phyloP scores from a whole-genome alignment of 208 protist species.

The Novymonas esmeraldas region DNA sequence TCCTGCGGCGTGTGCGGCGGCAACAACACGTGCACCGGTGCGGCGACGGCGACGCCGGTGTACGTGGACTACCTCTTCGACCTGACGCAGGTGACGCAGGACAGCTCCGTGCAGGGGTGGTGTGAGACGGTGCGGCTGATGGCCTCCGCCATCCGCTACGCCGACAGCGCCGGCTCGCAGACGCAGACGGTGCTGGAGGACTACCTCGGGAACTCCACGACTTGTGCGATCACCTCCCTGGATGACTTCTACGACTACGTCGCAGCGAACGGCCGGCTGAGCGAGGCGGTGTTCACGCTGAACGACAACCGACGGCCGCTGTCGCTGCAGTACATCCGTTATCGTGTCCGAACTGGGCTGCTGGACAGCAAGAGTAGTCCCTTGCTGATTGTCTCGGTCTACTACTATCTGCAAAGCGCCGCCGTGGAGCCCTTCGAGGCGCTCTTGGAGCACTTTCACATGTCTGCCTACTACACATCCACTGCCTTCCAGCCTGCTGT shows the following conservation, averaged over 20 bases:
- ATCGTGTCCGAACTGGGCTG: conserved; percentile 20
- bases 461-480: conserved; percentile 29
- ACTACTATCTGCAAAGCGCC: conserved; percentile 20
- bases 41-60: conserved; percentile 9
- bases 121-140: conserved; percentile 11
- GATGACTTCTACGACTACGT: conserved; percentile 32
- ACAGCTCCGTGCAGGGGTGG: conserved; percentile 8
- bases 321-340: conserved; percentile 18
- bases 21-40: conserved; percentile 30
- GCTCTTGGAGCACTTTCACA: neutral
- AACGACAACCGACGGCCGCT: neutral
- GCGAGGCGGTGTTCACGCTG: conserved; percentile 31
- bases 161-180: conserved; percentile 9
- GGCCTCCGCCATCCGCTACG: neutral
- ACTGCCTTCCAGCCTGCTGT: conserved; percentile 27
- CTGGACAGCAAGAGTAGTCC: conserved; percentile 15
- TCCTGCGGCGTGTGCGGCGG: conserved; percentile 65
- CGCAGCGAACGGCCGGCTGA: conserved; percentile 20
- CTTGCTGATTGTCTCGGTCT: conserved; percentile 11
- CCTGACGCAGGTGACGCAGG: conserved; percentile 11
- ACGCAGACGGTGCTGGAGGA: conserved; percentile 29
- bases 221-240: conserved; percentile 8
- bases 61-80: conserved; percentile 46
- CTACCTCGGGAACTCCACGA: conserved; percentile 18
- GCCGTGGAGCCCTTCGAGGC: neutral